Base-by-base conservation (phyloP, 108 stramenopile genomes). In the Phaeodactylum tricornutum region DNA sequence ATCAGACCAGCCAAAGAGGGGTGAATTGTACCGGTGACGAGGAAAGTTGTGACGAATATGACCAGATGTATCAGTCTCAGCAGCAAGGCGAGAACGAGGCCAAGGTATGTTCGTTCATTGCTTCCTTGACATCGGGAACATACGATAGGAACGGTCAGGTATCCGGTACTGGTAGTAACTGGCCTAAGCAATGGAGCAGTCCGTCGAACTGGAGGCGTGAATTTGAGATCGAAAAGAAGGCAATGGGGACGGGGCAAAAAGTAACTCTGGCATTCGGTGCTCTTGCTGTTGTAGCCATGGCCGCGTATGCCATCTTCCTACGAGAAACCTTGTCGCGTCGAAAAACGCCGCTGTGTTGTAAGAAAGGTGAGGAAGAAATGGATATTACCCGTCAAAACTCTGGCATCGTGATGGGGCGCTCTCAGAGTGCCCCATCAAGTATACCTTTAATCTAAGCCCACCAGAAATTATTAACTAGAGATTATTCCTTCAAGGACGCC, bases 91-190 rank as follows among this genome's bases (percentile, higher is more conserved):
- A 1, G 27, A 55, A 55, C 53, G 53, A 55, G 29, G 27, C 27
- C n/a, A 12, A 23, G 14, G 38, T 55, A 4, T 73, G 71, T 31
- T 49, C 52, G 21, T 71, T 69, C 45, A 72, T 78, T 47, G 60
- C 57, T 22, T 66, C 68, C 33, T 46, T 78, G 31, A 38, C 50
- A 5, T 51, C 50, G 19, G 62, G 61, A 41, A 50, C 63, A 1
- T 78, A 66, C 59, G 57, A 69, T 28, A 61, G 66, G 42, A 35
- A 41, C 4, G 77, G 72, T 21, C 57, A 72, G 14, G 69, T 79
- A 43, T 25, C 43, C 4, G 17, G 62, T 15, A 29, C 17, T 26
- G 35, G 37, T 26, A 20, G 26, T 15, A 41, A 44, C 45, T 73
- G 65, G 65, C 57, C 51, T n/a, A 42, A 47, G 26, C 53, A 64